Conservation (phyloP, 306 rosid genomes). For the Cucurbita argyrosperma region DNA sequence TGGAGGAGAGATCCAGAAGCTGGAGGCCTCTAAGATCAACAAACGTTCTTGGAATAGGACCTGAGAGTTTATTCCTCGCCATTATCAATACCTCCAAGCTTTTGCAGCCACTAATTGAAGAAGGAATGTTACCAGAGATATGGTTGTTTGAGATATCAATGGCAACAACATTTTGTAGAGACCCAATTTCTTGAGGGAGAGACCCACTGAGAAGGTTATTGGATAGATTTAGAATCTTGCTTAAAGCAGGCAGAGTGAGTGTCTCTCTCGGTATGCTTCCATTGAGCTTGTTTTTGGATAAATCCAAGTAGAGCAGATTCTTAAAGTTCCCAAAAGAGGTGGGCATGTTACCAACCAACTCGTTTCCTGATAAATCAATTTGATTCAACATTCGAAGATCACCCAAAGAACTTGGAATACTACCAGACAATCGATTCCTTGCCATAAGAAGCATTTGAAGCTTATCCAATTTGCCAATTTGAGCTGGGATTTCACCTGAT, state of each 20-base stretch:
- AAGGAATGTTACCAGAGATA: conserved; percentile 33
- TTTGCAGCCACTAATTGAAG: conserved; percentile 33
- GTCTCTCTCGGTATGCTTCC: conserved; percentile 47
- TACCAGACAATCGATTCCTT: conserved; percentile 32
- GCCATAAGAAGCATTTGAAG: conserved; percentile 30
- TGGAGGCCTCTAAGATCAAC: conserved; percentile 44
- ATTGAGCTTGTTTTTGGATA: conserved; percentile 46
- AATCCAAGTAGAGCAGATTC: conserved; percentile 37
- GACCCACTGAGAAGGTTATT: conserved; percentile 42
- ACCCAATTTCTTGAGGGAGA: conserved; percentile 39
- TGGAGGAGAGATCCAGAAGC: conserved; percentile 52
- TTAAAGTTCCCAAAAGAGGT: conserved; percentile 29
- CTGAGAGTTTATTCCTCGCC: conserved; percentile 40
- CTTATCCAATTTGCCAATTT: conserved; percentile 32
- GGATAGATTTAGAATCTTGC: conserved; percentile 40
- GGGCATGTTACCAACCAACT: conserved; percentile 31
- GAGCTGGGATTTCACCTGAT: conserved; percentile 45
- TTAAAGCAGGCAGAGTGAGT: conserved; percentile 35
- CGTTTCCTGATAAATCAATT: conserved; percentile 46
- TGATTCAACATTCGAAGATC: conserved; percentile 29
- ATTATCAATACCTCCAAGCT: conserved; percentile 42
- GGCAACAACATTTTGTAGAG: conserved; percentile 19
- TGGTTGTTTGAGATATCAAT: conserved; percentile 48
- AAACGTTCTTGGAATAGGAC: conserved; percentile 38
- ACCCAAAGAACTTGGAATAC: conserved; percentile 44